Evolutionary conservation across 2,329 filamentous ascomycete genomes (phyloP), one percentile per base, ranked within the genome.

Genomic region (Ophiocordyceps camponoti-rufipedis): DNA sequence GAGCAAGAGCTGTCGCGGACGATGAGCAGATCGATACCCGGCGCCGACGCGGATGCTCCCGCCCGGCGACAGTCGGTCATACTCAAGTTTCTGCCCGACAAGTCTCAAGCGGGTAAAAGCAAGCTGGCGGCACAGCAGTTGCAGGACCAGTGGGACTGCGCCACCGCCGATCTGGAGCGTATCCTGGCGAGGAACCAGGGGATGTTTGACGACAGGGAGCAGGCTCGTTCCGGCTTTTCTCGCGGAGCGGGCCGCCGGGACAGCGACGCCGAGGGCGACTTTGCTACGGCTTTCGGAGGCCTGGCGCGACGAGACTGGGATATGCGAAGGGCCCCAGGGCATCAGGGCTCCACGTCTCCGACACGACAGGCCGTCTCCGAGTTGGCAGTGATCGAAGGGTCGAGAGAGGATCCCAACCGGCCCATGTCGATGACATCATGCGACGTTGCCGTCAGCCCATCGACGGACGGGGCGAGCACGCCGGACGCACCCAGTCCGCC

Each of bases 81-180:
- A 8, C 56, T 56, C 2, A 56, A 55, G 41, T 56, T 65, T 4
- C 56, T 56, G 16, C 51, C 54, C 32, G 62, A 65, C 31, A 63
- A 56, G 43, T 29, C 44, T 7, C 52, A 53, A 5, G 51, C 51
- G 14, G 55, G 47, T 35, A 44, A 55, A n/a, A 60, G 57, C 28
- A 58, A 59, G 28, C 51, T 56, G 5, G 49, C 66, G 32, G 54
- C 58, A 9, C 62, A 65, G 42, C 58, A 64, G 43, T 49, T 67
- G 8, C 60, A 57, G 46, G 58, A 57, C 28, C 62, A 65, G 33
- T 67, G 64, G 64, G 62, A 64, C 19, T 52, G 56, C 16, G 57
- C 59, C 1, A 55, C 58, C 7, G 53, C 53, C 12, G 55, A 59
- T 16, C 52, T 65, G 43, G 54, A 59, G 29, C 55, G 53, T 18